Conservation (phyloP, 805 yeast genomes). For the Saturnispora saitoi region DNA sequence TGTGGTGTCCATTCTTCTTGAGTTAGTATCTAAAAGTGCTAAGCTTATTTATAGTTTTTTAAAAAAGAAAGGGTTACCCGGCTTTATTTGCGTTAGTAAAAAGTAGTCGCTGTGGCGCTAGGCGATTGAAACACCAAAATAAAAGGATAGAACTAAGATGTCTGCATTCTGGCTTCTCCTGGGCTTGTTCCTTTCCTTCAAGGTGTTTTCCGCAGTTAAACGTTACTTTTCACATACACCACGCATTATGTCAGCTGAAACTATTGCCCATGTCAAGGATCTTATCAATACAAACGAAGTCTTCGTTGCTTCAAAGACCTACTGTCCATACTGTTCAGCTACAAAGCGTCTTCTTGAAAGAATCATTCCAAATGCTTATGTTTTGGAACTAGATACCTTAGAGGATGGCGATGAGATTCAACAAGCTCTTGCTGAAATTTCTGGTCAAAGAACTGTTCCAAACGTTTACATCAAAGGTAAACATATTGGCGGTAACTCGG, state of each 20-base stretch:
- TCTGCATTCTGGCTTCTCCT: neutral
- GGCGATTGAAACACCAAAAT: neutral
- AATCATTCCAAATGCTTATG: conserved; percentile 39
- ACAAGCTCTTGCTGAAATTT: conserved; percentile 62
- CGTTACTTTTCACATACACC: conserved; percentile 25
- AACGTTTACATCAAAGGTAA: conserved; percentile 83
- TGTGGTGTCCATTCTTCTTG: neutral
- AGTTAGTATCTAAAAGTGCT: neutral
- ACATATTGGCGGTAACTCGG: conserved; percentile 94
- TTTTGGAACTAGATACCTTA: conserved; percentile 42
- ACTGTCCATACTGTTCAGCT: conserved; percentile 58
- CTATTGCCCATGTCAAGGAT: conserved; percentile 48
- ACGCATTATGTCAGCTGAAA: conserved; percentile 51
- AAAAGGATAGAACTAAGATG: neutral
- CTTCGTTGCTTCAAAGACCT: conserved; percentile 75
- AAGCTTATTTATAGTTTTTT: neutral
- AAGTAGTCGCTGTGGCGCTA: neutral
- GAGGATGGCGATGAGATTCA: conserved; percentile 79
- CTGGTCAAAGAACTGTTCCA: conserved; percentile 93
- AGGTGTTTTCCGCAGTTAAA: conserved; percentile 24
- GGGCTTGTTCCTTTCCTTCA: conserved; percentile 13
- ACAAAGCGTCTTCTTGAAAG: conserved; percentile 36
- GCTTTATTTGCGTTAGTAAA: neutral
- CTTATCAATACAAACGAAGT: conserved; percentile 59
- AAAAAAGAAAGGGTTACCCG: neutral